phyloP scores from a whole-genome alignment of 1,139 yeast genomes.

The Debaryomyces psychrophilus region DNA sequence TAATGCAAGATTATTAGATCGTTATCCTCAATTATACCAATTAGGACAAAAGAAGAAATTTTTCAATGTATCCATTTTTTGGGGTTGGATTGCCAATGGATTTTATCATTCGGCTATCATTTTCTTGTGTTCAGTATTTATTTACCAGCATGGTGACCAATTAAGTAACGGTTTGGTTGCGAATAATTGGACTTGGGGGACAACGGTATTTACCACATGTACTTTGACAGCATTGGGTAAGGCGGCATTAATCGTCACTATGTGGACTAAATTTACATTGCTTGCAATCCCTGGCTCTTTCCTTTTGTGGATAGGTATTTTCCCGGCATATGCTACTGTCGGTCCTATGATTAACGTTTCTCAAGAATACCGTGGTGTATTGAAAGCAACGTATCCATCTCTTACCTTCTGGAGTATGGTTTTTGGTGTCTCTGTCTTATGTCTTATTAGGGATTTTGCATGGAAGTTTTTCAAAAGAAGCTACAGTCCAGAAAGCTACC shows the following conservation, averaged over 20 bases:
- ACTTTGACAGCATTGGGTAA: constrained; percentile 89
- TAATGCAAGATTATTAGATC: constrained; percentile 81
- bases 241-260: constrained; percentile 87
- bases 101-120: constrained; percentile 90
- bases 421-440: constrained; percentile 72
- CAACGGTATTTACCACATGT: constrained; percentile 85
- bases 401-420: constrained; percentile 83
- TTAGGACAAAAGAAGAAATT: constrained; percentile 87
- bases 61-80: constrained; percentile 87
- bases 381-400: constrained; percentile 75
- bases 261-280: constrained; percentile 94
- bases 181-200: constrained; percentile 96
- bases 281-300: constrained; percentile 96
- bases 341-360: constrained; percentile 88
- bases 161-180: constrained; percentile 71
- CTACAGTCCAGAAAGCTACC: constrained; percentile 89
- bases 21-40: constrained; percentile 91
- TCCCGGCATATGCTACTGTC: constrained; percentile 83
- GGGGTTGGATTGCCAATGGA: constrained; percentile 98
- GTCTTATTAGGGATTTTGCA: constrained; percentile 82
- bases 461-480: constrained; percentile 96
- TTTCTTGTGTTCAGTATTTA: constrained; percentile 70
- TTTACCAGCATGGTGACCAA: constrained; percentile 70
- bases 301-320: constrained; percentile 76
- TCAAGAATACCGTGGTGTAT: constrained; percentile 79